These are phyloP conservation scores for Daldinia grandis DNA, from an alignment of 495 filamentous ascomycete species.

Conservation along the genomic window DNA sequence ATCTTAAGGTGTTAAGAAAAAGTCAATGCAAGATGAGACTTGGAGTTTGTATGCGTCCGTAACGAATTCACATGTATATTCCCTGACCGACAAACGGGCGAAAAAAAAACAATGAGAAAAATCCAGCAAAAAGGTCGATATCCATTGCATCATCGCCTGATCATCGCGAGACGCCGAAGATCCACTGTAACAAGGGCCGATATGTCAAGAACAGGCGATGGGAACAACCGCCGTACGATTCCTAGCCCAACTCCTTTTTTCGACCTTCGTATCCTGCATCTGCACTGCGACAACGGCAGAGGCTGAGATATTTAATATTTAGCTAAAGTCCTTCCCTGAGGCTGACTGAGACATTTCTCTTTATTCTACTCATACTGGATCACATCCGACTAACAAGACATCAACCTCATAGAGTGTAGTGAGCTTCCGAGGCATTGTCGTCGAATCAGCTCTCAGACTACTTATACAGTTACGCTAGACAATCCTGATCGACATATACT, in stretches of 20 bases:
- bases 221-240: conserved; percentile 33
- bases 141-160: conserved; percentile 45
- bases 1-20: conserved; percentile 9
- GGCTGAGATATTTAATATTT: conserved; percentile 26
- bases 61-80: conserved; percentile 2
- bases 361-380: conserved; percentile 7
- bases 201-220: conserved; percentile 39
- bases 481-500: background rate
- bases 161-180: conserved; percentile 40
- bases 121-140: conserved; percentile 3
- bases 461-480: background rate
- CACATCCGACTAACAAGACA: conserved; percentile 1
- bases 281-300: conserved; percentile 11
- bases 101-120: conserved; percentile 1
- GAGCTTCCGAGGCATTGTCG: background rate
- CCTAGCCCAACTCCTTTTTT: conserved; percentile 6
- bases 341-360: conserved; percentile 6
- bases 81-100: conserved; percentile 7
- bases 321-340: conserved; percentile 4
- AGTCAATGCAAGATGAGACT: conserved; percentile 12
- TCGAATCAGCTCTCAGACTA: background rate
- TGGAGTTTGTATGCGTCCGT: background rate
- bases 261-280: conserved; percentile 24
- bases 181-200: conserved; percentile 40
- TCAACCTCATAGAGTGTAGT: background rate